phyloP scores from a whole-genome alignment of 768 basidiomycete species.

The Pleurotus salmoneostramineus region DNA sequence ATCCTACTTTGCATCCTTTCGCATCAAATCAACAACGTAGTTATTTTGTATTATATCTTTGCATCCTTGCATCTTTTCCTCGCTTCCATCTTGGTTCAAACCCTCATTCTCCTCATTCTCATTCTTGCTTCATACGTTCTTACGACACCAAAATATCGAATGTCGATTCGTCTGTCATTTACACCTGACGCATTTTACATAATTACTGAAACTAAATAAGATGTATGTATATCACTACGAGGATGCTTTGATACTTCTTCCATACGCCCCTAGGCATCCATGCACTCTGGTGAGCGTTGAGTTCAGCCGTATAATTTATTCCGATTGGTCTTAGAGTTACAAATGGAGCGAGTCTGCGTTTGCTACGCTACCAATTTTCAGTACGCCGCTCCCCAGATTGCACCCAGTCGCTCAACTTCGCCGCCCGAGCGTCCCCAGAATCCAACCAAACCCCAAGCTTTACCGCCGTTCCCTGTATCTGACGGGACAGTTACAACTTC shows the following conservation, averaged over 20 bases:
- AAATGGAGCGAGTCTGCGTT: too few relatives aligned
- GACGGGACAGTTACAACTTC: slow-evolving; percentile 20
- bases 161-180: too few relatives aligned
- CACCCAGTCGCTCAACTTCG: slow-evolving; percentile 21
- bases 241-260: too few relatives aligned
- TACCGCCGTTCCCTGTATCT: slow-evolving; percentile 21
- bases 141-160: too few relatives aligned
- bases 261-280: too few relatives aligned
- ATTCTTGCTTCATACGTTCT: not conserved
- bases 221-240: not conserved
- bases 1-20: too few relatives aligned
- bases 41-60: slow-evolving; percentile 5
- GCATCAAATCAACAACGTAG: not conserved
- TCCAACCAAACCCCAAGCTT: slow-evolving; percentile 24
- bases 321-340: too few relatives aligned
- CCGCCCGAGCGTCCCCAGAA: slow-evolving; percentile 28
- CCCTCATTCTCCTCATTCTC: not conserved
- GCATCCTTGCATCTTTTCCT: not conserved
- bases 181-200: not conserved
- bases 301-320: too few relatives aligned
- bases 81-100: not conserved
- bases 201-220: not conserved
- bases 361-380: slow-evolving; percentile 3
- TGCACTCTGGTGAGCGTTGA: too few relatives aligned
- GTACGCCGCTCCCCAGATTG: slow-evolving; percentile 27